Conservation (phyloP, 176 grass and related monocot species). For the Oryza brachyantha region DNA sequence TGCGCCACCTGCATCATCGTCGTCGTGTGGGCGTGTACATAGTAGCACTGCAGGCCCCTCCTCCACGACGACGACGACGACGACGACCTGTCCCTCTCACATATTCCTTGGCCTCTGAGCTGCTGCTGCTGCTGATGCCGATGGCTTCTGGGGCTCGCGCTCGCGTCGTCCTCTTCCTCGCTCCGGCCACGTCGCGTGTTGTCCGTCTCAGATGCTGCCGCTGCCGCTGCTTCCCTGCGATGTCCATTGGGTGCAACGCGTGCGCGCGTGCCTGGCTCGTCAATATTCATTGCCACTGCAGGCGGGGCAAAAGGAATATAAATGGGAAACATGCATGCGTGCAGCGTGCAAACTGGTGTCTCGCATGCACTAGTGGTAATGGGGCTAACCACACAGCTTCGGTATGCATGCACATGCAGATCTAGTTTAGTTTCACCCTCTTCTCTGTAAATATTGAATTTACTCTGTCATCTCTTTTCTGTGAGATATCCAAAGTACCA, state of each 20-base stretch:
- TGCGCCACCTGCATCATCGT: constrained; percentile 20
- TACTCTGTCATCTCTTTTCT: too few relatives aligned
- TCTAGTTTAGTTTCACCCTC: neutral
- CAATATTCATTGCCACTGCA: neutral
- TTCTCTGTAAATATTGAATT: too few relatives aligned
- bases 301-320: neutral
- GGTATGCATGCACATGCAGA: neutral
- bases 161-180: neutral
- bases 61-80: neutral
- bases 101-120: constrained; percentile 32
- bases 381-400: too few relatives aligned
- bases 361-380: neutral
- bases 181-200: neutral
- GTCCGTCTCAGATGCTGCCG: constrained; percentile 9
- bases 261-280: neutral
- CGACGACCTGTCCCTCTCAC: constrained; percentile 22
- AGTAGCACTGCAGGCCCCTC: constrained; percentile 26
- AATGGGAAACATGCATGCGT: neutral
- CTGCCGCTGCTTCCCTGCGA: neutral
- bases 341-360: neutral
- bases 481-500: too few relatives aligned
- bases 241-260: neutral
- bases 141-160: constrained; percentile 25
- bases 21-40: neutral
- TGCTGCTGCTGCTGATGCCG: neutral